phyloP scores from a whole-genome alignment of 495 filamentous ascomycete genomes.

The Monascus purpureus region DNA sequence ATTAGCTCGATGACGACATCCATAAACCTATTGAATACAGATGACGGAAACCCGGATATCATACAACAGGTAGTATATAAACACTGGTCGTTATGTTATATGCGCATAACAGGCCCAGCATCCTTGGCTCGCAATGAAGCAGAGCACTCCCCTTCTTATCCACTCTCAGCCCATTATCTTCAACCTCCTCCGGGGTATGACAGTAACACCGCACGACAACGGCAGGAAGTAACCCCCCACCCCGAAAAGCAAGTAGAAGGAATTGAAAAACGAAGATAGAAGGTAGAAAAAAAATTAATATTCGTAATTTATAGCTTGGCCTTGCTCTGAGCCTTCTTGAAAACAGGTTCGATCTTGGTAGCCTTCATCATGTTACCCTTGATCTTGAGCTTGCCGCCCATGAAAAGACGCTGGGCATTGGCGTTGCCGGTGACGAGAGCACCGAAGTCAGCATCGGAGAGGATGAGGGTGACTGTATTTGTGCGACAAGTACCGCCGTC shows the following conservation, averaged over 20 bases:
- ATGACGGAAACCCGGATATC: too few species aligned
- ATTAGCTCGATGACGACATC: too few species aligned
- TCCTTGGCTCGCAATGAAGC: too few species aligned
- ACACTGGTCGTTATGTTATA: too few species aligned
- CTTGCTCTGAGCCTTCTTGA: conserved; percentile 79
- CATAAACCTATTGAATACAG: too few species aligned
- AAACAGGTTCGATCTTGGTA: conserved; percentile 86
- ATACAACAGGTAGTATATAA: too few species aligned
- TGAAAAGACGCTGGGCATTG: conserved; percentile 90
- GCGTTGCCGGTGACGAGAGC: conserved; percentile 75
- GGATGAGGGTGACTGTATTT: conserved; percentile 57
- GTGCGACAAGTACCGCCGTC: neutral
- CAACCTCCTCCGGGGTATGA: too few species aligned
- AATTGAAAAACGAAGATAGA: neutral
- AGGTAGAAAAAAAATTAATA: neutral
- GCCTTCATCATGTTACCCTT: conserved; percentile 99
- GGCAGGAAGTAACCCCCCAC: neutral
- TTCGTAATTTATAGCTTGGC: conserved; percentile 55
- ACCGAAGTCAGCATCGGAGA: conserved; percentile 78
- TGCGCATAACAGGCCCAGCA: too few species aligned
- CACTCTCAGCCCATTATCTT: too few species aligned
- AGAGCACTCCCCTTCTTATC: too few species aligned
- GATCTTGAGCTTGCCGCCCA: conserved; percentile 93
- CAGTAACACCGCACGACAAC: too few species aligned
- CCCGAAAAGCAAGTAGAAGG: neutral